A percentile compares a stretch with the other conserved stretches of the same genome.
These are phyloP conservation scores for Paradendryphiella salina DNA, from an alignment of 2,329 filamentous ascomycete species.

Conservation along the genomic window DNA sequence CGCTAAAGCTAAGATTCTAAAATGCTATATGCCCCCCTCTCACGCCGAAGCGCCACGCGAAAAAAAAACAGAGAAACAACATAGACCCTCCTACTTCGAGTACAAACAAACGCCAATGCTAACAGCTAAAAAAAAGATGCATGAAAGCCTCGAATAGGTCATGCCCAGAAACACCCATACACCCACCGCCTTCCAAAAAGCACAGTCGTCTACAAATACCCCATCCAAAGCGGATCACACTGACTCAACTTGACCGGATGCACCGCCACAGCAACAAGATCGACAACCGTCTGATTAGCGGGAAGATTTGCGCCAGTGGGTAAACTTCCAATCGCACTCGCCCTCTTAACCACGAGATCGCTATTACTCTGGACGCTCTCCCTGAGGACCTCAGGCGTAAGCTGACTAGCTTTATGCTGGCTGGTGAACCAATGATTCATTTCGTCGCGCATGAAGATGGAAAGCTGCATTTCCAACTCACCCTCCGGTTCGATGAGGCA, in stretches of 20 bases:
- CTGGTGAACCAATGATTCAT: conserved; percentile 97
- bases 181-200: background rate
- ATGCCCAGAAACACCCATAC: background rate
- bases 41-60: no score
- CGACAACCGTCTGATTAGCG: conserved; percentile 95
- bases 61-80: no score
- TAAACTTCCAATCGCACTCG: conserved; percentile 77
- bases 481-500: conserved; percentile 80
- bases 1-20: no score
- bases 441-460: conserved; percentile 94
- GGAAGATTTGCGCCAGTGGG: conserved; percentile 76
- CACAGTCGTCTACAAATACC: conserved; percentile 69
- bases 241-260: conserved; percentile 87
- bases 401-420: conserved; percentile 62
- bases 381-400: conserved; percentile 68
- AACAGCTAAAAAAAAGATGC: background rate
- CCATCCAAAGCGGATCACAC: conserved; percentile 96
- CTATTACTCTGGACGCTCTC: conserved; percentile 84
- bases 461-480: conserved; percentile 93
- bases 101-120: background rate
- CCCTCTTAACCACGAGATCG: conserved; percentile 88
- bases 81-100: background rate
- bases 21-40: no score
- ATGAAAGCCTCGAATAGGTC: background rate
- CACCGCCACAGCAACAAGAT: conserved; percentile 87